These are phyloP conservation scores for Xerocomus potaroensis DNA, from an alignment of 768 basidiomycete species.

Conservation along the genomic window DNA sequence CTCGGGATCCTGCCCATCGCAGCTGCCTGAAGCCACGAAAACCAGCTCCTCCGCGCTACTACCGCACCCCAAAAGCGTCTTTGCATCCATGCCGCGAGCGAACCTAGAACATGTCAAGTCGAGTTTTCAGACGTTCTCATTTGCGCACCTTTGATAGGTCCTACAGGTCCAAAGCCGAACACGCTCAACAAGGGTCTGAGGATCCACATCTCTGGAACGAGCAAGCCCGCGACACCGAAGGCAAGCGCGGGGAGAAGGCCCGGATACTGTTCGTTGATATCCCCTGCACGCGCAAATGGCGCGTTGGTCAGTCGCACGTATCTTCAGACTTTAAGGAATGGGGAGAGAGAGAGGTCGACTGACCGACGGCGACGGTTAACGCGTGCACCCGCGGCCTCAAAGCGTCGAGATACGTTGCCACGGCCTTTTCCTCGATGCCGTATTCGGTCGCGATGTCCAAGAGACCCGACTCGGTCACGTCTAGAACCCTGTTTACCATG, in stretches of 20 bases:
- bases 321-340: no score
- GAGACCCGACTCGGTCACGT: constrained; percentile 2
- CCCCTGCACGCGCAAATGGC: constrained; percentile 3
- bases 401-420: background rate
- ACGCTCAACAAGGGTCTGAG: constrained; percentile 8
- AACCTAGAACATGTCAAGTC: constrained; percentile 6
- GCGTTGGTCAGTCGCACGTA: background rate
- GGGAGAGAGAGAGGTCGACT: no score
- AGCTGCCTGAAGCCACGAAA: constrained; percentile 13
- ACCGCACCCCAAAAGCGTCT: background rate
- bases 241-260: constrained; percentile 1
- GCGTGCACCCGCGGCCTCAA: constrained; percentile 5
- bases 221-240: constrained; percentile 1
- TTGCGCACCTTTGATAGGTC: constrained; percentile 12
- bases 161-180: constrained; percentile 15
- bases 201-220: constrained; percentile 15
- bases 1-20: constrained; percentile 7
- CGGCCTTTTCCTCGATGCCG: constrained; percentile 4
- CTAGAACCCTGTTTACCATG: constrained; percentile 6
- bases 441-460: background rate
- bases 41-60: constrained; percentile 7
- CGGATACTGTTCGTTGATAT: constrained; percentile 12
- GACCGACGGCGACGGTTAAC: constrained; percentile 11
- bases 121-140: no score
- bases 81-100: constrained; percentile 11